These are phyloP conservation scores for Fusarium humuli DNA, from an alignment of 2,329 filamentous ascomycete species.

Conservation along the genomic window DNA sequence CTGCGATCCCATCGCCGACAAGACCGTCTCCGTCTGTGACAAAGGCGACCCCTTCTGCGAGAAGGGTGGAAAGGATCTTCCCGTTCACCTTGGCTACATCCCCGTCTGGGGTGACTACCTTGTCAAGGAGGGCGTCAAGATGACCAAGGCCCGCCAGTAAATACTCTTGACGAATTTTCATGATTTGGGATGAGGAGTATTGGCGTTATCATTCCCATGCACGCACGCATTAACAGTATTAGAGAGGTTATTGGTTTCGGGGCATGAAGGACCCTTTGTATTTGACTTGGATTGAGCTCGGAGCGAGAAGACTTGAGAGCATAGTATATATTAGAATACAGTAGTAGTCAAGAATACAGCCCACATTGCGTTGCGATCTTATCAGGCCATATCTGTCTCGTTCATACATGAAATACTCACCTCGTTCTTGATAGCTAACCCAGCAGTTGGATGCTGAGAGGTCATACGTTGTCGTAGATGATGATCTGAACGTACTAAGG, in stretches of 20 bases:
- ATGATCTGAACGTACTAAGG: neutral
- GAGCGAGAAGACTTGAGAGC: neutral
- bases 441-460: neutral
- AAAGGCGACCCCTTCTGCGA: constrained; percentile 33
- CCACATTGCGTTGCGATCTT: neutral
- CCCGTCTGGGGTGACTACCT: constrained; percentile 40
- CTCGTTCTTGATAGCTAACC: too few relatives aligned
- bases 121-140: constrained; percentile 46
- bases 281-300: neutral
- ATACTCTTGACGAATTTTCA: neutral
- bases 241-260: neutral
- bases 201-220: neutral
- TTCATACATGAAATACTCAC: neutral
- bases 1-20: constrained; percentile 17
- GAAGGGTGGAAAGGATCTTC: constrained; percentile 21
- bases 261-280: neutral
- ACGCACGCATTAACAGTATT: neutral
- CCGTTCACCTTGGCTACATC: constrained; percentile 34
- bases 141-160: constrained; percentile 3
- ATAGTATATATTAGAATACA: neutral
- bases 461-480: neutral
- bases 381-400: too few relatives aligned
- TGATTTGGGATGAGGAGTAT: neutral
- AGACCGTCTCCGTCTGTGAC: constrained; percentile 37
- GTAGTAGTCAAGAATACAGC: neutral